Evolutionary conservation across 169 alveolate genomes (phyloP), one percentile per base, ranked within the genome.

Genomic region (Cryptosporidium muris): DNA sequence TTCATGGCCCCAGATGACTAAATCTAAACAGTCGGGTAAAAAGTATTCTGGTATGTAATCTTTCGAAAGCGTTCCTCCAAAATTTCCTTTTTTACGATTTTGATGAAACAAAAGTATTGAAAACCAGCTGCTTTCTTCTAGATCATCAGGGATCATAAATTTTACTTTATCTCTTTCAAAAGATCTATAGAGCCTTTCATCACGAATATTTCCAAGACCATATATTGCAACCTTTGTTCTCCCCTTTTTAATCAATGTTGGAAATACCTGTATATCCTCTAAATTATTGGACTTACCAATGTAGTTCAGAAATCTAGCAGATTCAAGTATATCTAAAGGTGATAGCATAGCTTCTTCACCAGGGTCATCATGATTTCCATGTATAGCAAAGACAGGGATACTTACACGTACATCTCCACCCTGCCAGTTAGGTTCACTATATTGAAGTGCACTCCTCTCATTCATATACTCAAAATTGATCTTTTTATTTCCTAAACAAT

Each of bases 1-100:
- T 81, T 97, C 99, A 90, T 97, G 99, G 9, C 98, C 98, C 98
- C 99, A 95, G 36, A 96, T 89, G 0, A 95, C 94, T 43, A 96
- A 80, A 85, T 96, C 96, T 34, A 95, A 82, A 82, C 94, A 95
- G 9, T 90, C 90, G 3, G 98, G 98, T 51, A 96, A 89, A 82
- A 89, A 88, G 43, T 93, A 92, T 47, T 96, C 98, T 51, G 93
- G 93, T 12, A 95, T 81, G 64, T 93, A 93, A 81, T 93, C 92
- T 82, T 94, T 92, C 63, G 95, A 89, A 38, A 94, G 88, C 36
- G 89, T 90, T 40, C 97, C 97, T 2, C 92, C 93, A 47, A 90
- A 89, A 53, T 80, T 90, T 9, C 98, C 97, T 89, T 95, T 94
- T 54, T 91, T 93, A 66, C 97, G 90, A 82, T 97, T 97, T 88